Conservation (phyloP, 768 basidiomycete genomes). For the Asterophora lycoperdoides region DNA sequence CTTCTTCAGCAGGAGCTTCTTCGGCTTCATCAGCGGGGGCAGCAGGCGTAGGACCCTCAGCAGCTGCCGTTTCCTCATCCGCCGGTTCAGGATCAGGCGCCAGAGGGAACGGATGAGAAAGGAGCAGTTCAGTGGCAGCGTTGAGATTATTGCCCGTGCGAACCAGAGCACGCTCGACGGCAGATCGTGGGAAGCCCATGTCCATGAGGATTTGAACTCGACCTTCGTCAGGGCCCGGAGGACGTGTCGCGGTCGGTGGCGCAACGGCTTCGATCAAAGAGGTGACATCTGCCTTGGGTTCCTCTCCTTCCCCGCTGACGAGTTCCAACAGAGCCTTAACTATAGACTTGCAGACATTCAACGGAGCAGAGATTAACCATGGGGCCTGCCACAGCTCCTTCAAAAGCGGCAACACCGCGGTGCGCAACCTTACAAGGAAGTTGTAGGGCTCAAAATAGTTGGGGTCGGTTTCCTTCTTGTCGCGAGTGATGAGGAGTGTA, state of each 20-base stretch:
- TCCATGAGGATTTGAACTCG: conserved; percentile 82
- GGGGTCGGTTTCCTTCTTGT: conserved; percentile 72
- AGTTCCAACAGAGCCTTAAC: conserved; percentile 79
- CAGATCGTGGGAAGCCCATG: conserved; percentile 95
- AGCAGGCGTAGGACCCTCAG: conserved; percentile 19
- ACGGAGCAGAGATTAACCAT: conserved; percentile 77
- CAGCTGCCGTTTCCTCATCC: conserved; percentile 23
- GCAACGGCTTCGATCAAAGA: conserved; percentile 27
- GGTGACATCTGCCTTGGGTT: conserved; percentile 42
- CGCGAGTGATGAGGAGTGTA: conserved; percentile 59
- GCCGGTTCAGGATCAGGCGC: conserved; percentile 58
- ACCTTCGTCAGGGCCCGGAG: conserved; percentile 64
- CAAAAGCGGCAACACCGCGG: conserved; percentile 63
- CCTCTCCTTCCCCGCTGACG: conserved; percentile 78
- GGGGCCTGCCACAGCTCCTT: conserved; percentile 73
- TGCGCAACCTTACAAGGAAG: conserved; percentile 79
- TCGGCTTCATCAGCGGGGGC: conserved; percentile 15
- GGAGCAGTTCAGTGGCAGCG: conserved; percentile 82
- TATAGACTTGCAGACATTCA: conserved; percentile 69
- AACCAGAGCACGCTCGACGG: conserved; percentile 76
- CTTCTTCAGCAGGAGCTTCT: conserved; percentile 9
- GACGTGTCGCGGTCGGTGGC: conserved; percentile 26
- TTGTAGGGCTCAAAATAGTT: conserved; percentile 84
- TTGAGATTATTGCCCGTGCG: conserved; percentile 87
- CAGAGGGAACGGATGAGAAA: conserved; percentile 77